phyloP scores from a whole-genome alignment of 2,329 filamentous ascomycete species.

The Didymella exigua region DNA sequence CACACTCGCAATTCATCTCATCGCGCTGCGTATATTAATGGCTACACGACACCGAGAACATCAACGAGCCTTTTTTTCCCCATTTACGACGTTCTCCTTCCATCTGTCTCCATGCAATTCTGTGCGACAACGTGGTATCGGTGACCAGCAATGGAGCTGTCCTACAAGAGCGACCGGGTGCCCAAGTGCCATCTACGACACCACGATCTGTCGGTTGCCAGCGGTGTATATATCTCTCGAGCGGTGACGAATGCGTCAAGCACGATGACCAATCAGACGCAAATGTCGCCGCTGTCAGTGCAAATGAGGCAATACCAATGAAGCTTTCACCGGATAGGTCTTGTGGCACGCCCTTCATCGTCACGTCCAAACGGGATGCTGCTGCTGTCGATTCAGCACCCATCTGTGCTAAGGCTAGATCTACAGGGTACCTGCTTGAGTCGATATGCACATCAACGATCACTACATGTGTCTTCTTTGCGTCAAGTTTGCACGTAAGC shows the following conservation, averaged over 20 bases:
- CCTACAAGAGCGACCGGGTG: not conserved
- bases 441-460: conserved; percentile 6
- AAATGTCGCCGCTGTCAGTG: conserved; percentile 1
- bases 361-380: conserved; percentile 1
- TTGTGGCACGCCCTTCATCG: conserved; percentile 30
- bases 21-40: not conserved
- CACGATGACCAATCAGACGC: conserved; percentile 21
- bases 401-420: conserved; percentile 21
- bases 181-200: not conserved
- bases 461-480: conserved; percentile 2
- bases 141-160: conserved; percentile 17
- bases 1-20: not conserved
- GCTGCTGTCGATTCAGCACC: conserved; percentile 23
- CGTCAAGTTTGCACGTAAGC: conserved; percentile 30
- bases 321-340: conserved; percentile 33
- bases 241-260: conserved; percentile 24
- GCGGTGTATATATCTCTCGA: conserved; percentile 22
- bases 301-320: conserved; percentile 20
- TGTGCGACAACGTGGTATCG: conserved; percentile 12
- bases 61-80: not conserved
- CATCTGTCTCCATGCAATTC: conserved; percentile 3
- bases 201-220: conserved; percentile 3
- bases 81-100: not conserved
- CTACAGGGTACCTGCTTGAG: conserved; percentile 12
- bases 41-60: not conserved